A percentile compares a stretch with the other conserved stretches of the same genome.
Evolutionary conservation across 495 filamentous ascomycete genomes (phyloP).

Genomic region (Schizothecium vesticola): DNA sequence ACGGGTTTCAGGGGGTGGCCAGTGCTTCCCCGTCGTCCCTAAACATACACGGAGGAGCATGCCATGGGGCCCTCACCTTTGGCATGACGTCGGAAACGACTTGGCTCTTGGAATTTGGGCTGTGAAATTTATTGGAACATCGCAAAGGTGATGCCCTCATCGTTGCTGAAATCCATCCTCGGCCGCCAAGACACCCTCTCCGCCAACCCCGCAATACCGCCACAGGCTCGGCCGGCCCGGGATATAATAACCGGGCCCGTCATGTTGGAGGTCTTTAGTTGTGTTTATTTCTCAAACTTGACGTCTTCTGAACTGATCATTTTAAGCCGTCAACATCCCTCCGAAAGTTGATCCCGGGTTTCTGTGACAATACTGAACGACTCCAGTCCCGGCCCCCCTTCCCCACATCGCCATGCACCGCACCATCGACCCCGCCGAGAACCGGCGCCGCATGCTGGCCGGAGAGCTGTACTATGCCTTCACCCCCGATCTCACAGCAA

Average conservation of each 20-base stretch:
- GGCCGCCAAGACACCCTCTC: background rate
- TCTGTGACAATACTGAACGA: too few relatives aligned
- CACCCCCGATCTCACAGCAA: slow-evolving; percentile 43
- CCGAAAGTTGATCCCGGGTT: background rate
- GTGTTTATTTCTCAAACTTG: background rate
- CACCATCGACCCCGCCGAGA: slow-evolving; percentile 31
- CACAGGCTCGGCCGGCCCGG: background rate
- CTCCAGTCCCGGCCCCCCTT: too few relatives aligned
- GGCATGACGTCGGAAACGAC: too few relatives aligned
- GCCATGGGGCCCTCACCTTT: too few relatives aligned
- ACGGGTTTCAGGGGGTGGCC: too few relatives aligned
- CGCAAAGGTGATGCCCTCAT: background rate
- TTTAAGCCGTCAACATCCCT: too few relatives aligned
- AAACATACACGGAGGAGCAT: too few relatives aligned
- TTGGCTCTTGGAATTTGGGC: too few relatives aligned
- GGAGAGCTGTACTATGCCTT: slow-evolving; percentile 51
- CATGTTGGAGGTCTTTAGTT: too few relatives aligned
- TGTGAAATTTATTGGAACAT: background rate
- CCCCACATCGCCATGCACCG: background rate
- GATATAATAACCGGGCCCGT: background rate
- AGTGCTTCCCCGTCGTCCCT: too few relatives aligned
- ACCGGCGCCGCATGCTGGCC: slow-evolving; percentile 43
- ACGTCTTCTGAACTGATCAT: background rate
- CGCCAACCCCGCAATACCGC: background rate
- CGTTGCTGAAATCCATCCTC: background rate